Evolutionary conservation across 2,329 filamentous ascomycete genomes (phyloP), one percentile per base, ranked within the genome.

Genomic region (Talaromyces albobiverticillius): DNA sequence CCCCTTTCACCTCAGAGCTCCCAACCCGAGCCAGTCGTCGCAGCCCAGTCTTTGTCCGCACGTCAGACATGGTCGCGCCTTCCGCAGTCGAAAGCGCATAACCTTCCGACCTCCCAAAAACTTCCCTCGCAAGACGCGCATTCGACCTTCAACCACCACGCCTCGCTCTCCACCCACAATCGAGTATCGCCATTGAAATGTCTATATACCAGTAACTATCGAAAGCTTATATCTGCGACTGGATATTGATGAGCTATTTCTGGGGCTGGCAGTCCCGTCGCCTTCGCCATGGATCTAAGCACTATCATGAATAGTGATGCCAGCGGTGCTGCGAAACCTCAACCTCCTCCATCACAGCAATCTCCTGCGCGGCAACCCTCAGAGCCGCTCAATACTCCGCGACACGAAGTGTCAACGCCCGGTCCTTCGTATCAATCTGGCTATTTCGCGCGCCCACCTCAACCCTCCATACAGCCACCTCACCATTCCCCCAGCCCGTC

Each of bases 221-320:
- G 43, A 32, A n/a, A 55, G 10, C 46, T 40, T 54, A 45, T 49
- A 42, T 25, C 31, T 41, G 43, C 41, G 46, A 53, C 54, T 47
- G 51, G 45, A 47, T 54, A 47, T 59, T 49, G 46, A 52, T 57
- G 57, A 51, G 51, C 54, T 32, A 29, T 51, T 22, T 23, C 54
- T 23, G 46, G 47, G 46, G 47, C 50, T 47, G 46, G 46, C 51
- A 42, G 43, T 52, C 51, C 54, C 57, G 43, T 47, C 54, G 67
- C 58, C 58, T 57, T 64, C 67, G 59, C 65, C 64, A 80, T 80
- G 78, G 78, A 80, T 68, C 72, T 80, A 65, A 74, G 76, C 66
- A 77, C 75, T 53, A 79, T 80, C 62, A 77, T 80, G 71, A 79
- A 79, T 64, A 74, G 52, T 59, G 73, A 76, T 62, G 66, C 64